Evolutionary conservation across 2,329 filamentous ascomycete genomes (phyloP), one percentile per base, ranked within the genome.

Genomic region (Blumeria hordei): DNA sequence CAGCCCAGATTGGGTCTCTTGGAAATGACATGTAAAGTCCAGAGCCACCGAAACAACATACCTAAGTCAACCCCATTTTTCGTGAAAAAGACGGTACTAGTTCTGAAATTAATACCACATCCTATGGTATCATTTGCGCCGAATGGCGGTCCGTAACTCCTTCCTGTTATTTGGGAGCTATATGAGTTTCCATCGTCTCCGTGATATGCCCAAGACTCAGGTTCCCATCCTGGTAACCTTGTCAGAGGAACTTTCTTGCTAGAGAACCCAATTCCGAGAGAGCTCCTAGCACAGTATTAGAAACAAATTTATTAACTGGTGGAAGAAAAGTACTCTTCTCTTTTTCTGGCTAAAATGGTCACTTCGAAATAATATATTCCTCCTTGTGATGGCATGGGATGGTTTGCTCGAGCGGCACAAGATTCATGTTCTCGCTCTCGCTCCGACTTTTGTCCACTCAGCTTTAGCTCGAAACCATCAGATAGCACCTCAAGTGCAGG

Each of bases 361-460:
- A 83, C 74, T 65, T 98, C 92, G 64, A 80, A 98, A 67, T 98
- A 98, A 67, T 94, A 98, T 57, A 98, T 82, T 1, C 92, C 92
- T 60, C 85, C 92, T 64, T 94, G 83, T 37, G 80, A 74, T 3
- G 92, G 88, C 79, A 96, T 95, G 52, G 81, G 77, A 65, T 88
- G 74, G 66, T 98, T 84, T 33, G 88, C 78, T 55, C 92, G 80
- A 56, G 94, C 80, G 11, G 85, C 78, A 37, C 80, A 87, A 16
- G 87, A 85, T 66, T 96, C 92, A 63, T 84, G 72, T 7, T 81
- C 77, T 53, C 73, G 71, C 53, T 78, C 74, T 45, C 61, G 58
- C 36, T 70, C 64, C 28, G 66, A 69, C 62, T 73, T 74, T 0
- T 68, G 62, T 0, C 72, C 71, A 0, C 68, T 68, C 61, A 75